These are phyloP conservation scores for Candida yuanshanica DNA, from an alignment of 805 yeast species.

Conservation along the genomic window DNA sequence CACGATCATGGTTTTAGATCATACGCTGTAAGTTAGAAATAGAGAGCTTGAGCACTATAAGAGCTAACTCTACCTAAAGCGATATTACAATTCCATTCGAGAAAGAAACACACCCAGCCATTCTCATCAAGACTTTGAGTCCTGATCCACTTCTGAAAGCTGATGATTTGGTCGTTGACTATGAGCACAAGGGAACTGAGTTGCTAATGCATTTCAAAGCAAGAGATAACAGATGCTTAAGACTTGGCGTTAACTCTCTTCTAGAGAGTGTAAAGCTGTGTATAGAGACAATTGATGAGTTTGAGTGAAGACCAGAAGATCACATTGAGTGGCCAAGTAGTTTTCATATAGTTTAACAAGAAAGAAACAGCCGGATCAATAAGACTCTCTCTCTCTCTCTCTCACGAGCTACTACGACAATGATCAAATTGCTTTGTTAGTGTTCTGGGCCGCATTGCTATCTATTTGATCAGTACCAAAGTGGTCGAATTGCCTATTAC, in stretches of 20 bases:
- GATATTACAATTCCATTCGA: not conserved
- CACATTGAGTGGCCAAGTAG: too few relatives aligned
- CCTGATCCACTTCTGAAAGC: conserved; percentile 84
- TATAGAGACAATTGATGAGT: conserved; percentile 74
- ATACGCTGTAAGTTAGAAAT: not conserved
- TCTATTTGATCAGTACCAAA: too few relatives aligned
- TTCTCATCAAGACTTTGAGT: conserved; percentile 51
- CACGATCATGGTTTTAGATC: not conserved
- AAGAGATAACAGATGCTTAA: conserved; percentile 62
- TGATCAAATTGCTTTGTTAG: too few relatives aligned
- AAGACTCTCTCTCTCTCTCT: too few relatives aligned
- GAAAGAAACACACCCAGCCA: conserved; percentile 44
- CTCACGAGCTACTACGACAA: too few relatives aligned
- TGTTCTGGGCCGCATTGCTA: too few relatives aligned
- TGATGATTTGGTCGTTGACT: conserved; percentile 51
- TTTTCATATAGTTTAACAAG: too few relatives aligned
- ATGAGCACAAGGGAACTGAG: conserved; percentile 27
- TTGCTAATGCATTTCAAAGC: conserved; percentile 51
- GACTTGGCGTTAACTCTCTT: conserved; percentile 81
- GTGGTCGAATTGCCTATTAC: too few relatives aligned
- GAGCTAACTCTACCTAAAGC: not conserved
- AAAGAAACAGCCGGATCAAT: too few relatives aligned
- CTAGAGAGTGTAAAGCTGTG: conserved; percentile 73
- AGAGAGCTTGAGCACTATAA: not conserved
- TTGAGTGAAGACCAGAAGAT: conserved; percentile 32